A percentile compares a stretch with the other conserved stretches of the same genome.
Conservation (phyloP, 495 filamentous ascomycete genomes). For the Penicillium goetzii region DNA sequence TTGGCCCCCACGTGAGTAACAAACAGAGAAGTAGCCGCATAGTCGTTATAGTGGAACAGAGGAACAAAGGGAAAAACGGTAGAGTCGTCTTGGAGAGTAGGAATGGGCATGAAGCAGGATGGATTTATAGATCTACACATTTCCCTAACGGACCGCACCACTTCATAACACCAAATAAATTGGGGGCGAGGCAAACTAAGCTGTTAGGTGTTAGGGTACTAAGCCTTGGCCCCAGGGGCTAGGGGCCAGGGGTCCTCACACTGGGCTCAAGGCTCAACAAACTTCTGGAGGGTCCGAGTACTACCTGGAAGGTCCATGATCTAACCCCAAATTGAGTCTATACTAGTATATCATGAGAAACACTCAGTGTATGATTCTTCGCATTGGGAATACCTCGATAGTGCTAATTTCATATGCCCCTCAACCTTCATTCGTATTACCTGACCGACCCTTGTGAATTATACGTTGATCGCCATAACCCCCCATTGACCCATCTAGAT, state of each 20-base stretch:
- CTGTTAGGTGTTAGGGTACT: slow-evolving; percentile 38
- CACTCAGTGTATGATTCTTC: slow-evolving; percentile 6
- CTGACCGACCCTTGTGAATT: slow-evolving; percentile 5
- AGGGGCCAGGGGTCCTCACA: slow-evolving; percentile 4
- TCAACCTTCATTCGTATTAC: slow-evolving; percentile 8
- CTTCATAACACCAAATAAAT: too few species aligned
- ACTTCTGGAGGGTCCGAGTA: neutral
- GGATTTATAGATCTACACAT: too few species aligned
- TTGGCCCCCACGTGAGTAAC: too few species aligned
- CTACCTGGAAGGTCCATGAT: slow-evolving; percentile 5
- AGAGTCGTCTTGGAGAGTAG: too few species aligned
- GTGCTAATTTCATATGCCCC: slow-evolving; percentile 6
- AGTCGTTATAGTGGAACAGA: too few species aligned
- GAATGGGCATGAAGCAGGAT: too few species aligned
- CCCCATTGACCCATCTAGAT: slow-evolving; percentile 5
- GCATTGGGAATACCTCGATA: slow-evolving; percentile 6
- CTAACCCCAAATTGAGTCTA: slow-evolving; percentile 6
- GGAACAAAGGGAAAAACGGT: too few species aligned
- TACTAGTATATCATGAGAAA: slow-evolving; percentile 6
- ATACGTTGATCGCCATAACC: slow-evolving; percentile 4
- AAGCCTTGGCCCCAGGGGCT: slow-evolving; percentile 7
- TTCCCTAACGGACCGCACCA: too few species aligned
- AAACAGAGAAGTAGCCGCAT: too few species aligned
- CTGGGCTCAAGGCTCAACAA: slow-evolving; percentile 6
- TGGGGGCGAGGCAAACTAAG: too few species aligned